Evolutionary conservation across 768 basidiomycete species (phyloP).

Genomic region (Asterophora lycoperdoides): DNA sequence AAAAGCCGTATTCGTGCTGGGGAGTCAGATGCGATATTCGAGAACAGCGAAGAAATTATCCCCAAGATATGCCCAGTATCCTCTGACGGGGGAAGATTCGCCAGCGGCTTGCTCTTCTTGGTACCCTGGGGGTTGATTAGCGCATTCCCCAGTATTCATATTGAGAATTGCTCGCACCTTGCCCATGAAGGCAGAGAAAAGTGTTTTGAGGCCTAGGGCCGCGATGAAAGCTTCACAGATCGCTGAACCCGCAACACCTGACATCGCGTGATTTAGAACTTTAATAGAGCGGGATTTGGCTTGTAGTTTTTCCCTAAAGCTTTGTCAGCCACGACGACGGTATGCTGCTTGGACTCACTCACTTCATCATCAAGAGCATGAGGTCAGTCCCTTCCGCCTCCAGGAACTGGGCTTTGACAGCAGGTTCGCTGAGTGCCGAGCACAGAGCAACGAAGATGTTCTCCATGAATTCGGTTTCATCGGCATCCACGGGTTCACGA

Average conservation of each 20-base stretch:
- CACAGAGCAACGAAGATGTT: constrained; percentile 91
- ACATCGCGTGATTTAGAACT: constrained; percentile 85
- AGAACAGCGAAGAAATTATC: constrained; percentile 82
- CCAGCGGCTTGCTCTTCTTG: constrained; percentile 61
- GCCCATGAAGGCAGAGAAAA: constrained; percentile 93
- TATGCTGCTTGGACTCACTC: constrained; percentile 41
- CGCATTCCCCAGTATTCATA: constrained; percentile 7
- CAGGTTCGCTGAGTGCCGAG: constrained; percentile 73
- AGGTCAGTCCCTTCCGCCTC: constrained; percentile 91
- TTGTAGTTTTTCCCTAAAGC: constrained; percentile 71
- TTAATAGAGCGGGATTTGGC: constrained; percentile 85
- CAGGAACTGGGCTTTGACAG: constrained; percentile 80
- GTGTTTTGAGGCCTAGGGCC: constrained; percentile 78
- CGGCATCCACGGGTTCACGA: constrained; percentile 78
- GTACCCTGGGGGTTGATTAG: constrained; percentile 29
- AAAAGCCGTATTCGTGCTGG: constrained; percentile 74
- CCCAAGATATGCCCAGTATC: constrained; percentile 87
- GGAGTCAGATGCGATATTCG: constrained; percentile 84
- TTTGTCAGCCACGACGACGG: constrained; percentile 4
- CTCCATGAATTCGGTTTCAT: constrained; percentile 98
- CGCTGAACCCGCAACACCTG: constrained; percentile 62
- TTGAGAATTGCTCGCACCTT: constrained; percentile 50
- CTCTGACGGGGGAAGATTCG: constrained; percentile 57
- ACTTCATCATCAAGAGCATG: constrained; percentile 99
- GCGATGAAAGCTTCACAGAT: constrained; percentile 87